Evolutionary conservation across 2,329 filamentous ascomycete genomes (phyloP).

Genomic region (Drechmeria coniospora): DNA sequence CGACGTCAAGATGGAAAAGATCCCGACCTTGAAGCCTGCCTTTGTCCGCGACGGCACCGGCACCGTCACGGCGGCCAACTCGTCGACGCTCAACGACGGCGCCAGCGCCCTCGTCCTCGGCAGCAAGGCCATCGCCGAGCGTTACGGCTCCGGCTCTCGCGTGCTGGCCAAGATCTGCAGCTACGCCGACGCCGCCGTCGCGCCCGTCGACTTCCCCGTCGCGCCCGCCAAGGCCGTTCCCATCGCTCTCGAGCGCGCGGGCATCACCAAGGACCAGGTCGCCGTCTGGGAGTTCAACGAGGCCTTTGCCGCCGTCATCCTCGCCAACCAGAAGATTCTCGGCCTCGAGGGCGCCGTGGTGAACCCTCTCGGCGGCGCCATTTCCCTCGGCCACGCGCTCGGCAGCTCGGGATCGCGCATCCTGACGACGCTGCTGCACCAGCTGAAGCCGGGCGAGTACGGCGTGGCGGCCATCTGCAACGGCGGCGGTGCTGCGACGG

Average conservation of each 20-base stretch:
- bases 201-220: constrained; percentile 86
- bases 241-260: constrained; percentile 73
- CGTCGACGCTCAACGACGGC: constrained; percentile 87
- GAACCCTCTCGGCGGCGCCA: constrained; percentile 80
- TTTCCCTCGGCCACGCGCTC: constrained; percentile 79
- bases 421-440: constrained; percentile 76
- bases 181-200: constrained; percentile 78
- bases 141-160: constrained; percentile 63
- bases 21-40: constrained; percentile 75
- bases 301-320: constrained; percentile 89
- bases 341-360: constrained; percentile 66
- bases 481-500: constrained; percentile 82
- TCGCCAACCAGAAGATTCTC: constrained; percentile 86
- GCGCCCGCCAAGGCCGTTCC: constrained; percentile 87
- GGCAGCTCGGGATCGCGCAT: constrained; percentile 90
- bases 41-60: constrained; percentile 77
- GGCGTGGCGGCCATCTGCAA: constrained; percentile 95
- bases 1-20: constrained; percentile 74
- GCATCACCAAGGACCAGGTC: constrained; percentile 82
- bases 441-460: constrained; percentile 83
- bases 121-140: constrained; percentile 62
- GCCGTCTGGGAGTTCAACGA: constrained; percentile 98
- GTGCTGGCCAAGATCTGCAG: constrained; percentile 78
- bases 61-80: constrained; percentile 88
- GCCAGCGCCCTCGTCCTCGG: constrained; percentile 79